Base-by-base conservation (phyloP, 225 moss, liverwort and hornwort genomes). In the Pseudoscleropodium purum region DNA sequence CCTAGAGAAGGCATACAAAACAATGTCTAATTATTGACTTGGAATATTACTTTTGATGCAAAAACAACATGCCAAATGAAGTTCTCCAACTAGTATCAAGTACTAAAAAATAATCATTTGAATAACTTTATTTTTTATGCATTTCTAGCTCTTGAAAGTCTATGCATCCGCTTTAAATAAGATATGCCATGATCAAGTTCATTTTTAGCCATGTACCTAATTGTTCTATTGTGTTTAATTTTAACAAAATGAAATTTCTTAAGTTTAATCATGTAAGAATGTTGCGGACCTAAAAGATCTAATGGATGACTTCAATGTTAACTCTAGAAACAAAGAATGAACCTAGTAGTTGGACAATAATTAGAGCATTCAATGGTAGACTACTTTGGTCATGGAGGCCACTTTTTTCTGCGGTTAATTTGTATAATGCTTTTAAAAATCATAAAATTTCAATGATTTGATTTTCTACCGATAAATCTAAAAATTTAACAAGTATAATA, bases 211-310 rank as follows among this genome's bases (percentile, higher is more conserved):
- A 8, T 34, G 1, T 0, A 34, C 5, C 13, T 76, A 34, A 33
- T 33, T 75, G 2, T 33, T 13, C 0, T 33, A 3, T 51, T 51
- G 13, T 51, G 2, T 51, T 49, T 76, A 7, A 33, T 49, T 76
- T 33, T 31, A 7, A 6, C 0, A 12, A 31, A 75, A 47, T 31
- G 26, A 18, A 19, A 0, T 31, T 31, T 31, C 20, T 49, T 4
- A 20, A 76, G 33, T 33, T 49, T 20, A 49, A 75, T 5, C 6
- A 1, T 19, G 1, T 18, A 49, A 49, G 0, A 4, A 75, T 2
- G 2, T 0, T 49, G 0, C 0, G 2, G 1, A 13, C 20, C 20
- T 49, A 75, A 49, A 13, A 47, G 6, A 47, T 47, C 0, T 2
- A 1, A 74, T 29, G 2, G 4, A 18, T 45, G 47, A 18, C 30